Evolutionary conservation across 2,329 filamentous ascomycete genomes (phyloP).

Genomic region (Aspergillus pseudotamarii): DNA sequence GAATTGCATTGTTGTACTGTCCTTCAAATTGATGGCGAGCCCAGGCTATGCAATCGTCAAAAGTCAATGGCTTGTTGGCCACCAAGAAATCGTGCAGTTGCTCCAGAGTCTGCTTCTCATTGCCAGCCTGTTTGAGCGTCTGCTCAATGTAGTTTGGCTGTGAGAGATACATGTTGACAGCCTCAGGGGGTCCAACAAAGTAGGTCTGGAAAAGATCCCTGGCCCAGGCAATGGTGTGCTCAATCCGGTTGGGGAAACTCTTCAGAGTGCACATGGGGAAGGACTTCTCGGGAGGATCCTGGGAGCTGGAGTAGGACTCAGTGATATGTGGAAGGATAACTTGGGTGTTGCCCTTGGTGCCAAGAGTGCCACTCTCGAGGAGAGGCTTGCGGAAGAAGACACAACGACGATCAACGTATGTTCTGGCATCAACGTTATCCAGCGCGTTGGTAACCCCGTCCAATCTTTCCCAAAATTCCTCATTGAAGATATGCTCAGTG

Average conservation of each 20-base stretch:
- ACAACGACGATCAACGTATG: slow-evolving; percentile 93
- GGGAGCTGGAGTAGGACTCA: slow-evolving; percentile 95
- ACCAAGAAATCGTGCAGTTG: slow-evolving; percentile 88
- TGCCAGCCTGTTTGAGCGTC: slow-evolving; percentile 88
- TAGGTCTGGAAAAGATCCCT: slow-evolving; percentile 93
- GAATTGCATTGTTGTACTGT: slow-evolving; percentile 95
- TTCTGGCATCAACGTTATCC: slow-evolving; percentile 95
- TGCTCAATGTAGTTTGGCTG: slow-evolving; percentile 88
- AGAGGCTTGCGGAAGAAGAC: slow-evolving; percentile 98
- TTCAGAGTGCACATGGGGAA: slow-evolving; percentile 98
- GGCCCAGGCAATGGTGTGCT: slow-evolving; percentile 98
- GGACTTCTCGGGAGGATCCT: slow-evolving; percentile 96
- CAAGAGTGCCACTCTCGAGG: slow-evolving; percentile 95
- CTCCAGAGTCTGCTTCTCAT: slow-evolving; percentile 91
- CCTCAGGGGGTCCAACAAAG: slow-evolving; percentile 91
- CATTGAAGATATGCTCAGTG: slow-evolving; percentile 92
- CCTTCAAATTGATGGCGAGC: slow-evolving; percentile 91
- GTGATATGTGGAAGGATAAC: slow-evolving; percentile 89
- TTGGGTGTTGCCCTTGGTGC: slow-evolving; percentile 98
- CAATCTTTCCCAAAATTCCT: slow-evolving; percentile 83
- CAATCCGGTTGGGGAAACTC: slow-evolving; percentile 97
- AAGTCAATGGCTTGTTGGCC: slow-evolving; percentile 85
- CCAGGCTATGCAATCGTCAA: slow-evolving; percentile 97
- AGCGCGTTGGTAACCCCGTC: slow-evolving; percentile 96
- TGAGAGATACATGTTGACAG: slow-evolving; percentile 89